phyloP scores from a whole-genome alignment of 257 asterid genomes.

The Salvia splendens region DNA sequence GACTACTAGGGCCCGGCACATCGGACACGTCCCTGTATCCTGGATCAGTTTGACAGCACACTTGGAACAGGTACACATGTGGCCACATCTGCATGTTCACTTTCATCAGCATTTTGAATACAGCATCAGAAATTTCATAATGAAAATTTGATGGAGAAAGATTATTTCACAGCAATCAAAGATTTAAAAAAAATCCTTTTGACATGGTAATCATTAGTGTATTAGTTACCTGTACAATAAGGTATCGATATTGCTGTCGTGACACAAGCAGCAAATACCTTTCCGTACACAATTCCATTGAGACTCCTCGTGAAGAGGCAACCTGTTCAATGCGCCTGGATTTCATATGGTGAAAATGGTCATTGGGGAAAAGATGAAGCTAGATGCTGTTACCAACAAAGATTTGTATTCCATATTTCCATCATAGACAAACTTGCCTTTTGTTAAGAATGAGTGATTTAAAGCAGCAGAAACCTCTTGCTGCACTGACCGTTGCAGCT shows the following conservation, averaged over 20 bases:
- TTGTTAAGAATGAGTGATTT: conserved; percentile 49
- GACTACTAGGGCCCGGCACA: conserved; percentile 52
- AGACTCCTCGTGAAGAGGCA: conserved; percentile 42
- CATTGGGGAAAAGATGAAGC: neutral
- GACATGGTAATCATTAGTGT: no score
- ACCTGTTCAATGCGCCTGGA: conserved; percentile 41
- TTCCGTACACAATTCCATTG: conserved; percentile 68
- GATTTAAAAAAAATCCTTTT: neutral
- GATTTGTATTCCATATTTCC: neutral
- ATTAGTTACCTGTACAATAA: conserved; percentile 71
- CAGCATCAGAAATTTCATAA: neutral
- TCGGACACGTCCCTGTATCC: conserved; percentile 50
- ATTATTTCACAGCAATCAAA: neutral
- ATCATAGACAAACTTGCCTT: conserved; percentile 21
- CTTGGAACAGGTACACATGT: conserved; percentile 77
- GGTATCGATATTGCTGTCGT: conserved; percentile 60
- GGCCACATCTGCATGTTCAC: conserved; percentile 66
- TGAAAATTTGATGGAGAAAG: neutral
- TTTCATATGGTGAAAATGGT: neutral
- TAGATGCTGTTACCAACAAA: no score
- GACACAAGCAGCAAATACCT: conserved; percentile 85
- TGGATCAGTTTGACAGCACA: conserved; percentile 53
- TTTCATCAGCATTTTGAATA: conserved; percentile 8
- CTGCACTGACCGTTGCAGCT: conserved; percentile 75
- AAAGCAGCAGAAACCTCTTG: conserved; percentile 96